phyloP scores from a whole-genome alignment of 2,329 filamentous ascomycete species.

The Alternaria longipes region DNA sequence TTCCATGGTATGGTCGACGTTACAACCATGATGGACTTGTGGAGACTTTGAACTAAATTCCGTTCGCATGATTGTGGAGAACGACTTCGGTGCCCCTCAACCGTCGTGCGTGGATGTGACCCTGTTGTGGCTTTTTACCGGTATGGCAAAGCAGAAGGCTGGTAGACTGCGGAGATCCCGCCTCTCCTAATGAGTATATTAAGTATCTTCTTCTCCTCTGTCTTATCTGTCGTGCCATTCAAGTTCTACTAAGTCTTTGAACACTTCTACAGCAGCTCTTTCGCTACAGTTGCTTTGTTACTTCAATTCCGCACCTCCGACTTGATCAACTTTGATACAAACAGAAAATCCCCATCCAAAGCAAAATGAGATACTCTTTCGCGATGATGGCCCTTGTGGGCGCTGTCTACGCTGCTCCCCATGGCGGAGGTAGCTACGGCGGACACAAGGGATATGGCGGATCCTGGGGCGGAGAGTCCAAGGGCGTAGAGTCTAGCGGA shows the following conservation, averaged over 20 bases:
- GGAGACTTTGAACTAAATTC: slow-evolving; percentile 19
- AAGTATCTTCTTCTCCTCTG: slow-evolving; percentile 28
- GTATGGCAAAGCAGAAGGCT: slow-evolving; percentile 29
- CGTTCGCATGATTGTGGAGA: slow-evolving; percentile 20
- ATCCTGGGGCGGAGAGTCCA: neutral
- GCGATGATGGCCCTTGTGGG: slow-evolving; percentile 46
- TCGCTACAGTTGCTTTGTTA: slow-evolving; percentile 51
- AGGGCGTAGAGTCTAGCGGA: neutral
- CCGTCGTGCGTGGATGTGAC: slow-evolving; percentile 43
- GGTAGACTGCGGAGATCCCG: slow-evolving; percentile 28
- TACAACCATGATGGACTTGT: slow-evolving; percentile 26
- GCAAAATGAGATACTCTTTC: slow-evolving; percentile 44
- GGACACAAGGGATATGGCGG: neutral
- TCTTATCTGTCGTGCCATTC: slow-evolving; percentile 11
- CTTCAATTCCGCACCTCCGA: slow-evolving; percentile 37
- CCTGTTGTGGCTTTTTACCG: slow-evolving; percentile 30
- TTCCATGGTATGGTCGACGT: slow-evolving; percentile 26
- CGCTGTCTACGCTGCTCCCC: slow-evolving; percentile 35
- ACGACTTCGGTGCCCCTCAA: slow-evolving; percentile 27
- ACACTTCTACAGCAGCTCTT: slow-evolving; percentile 42
- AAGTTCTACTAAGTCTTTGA: neutral
- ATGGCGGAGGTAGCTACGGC: slow-evolving; percentile 10
- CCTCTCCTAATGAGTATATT: slow-evolving; percentile 35
- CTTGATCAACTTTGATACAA: slow-evolving; percentile 27
- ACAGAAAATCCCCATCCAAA: slow-evolving; percentile 20